Percentiles rank a stretch among this genome's conserved stretches.
phyloP scores from a whole-genome alignment of 1,284 basidiomycete species.

The Hemileia vastatrix region DNA sequence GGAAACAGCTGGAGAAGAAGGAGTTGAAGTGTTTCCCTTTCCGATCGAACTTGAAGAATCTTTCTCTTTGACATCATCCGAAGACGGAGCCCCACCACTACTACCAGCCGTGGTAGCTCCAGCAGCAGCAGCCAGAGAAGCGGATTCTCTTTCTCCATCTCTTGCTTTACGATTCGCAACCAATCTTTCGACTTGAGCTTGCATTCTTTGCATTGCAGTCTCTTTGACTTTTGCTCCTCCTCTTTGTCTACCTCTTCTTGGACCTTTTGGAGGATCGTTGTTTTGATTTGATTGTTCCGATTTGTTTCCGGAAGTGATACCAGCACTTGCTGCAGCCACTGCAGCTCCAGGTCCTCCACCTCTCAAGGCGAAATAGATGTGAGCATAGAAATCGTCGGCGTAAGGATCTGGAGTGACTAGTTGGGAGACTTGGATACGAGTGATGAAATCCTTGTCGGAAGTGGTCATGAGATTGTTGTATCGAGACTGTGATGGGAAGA shows the following conservation, averaged over 20 bases:
- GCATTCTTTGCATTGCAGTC: constrained; percentile 44
- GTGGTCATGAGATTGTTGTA: constrained; percentile 98
- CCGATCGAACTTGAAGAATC: background rate
- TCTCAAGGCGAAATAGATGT: constrained; percentile 76
- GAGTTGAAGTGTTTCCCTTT: background rate
- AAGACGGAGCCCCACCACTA: background rate
- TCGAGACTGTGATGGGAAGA: constrained; percentile 48
- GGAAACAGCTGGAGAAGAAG: constrained; percentile 27
- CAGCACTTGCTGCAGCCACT: constrained; percentile 5
- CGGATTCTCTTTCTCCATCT: constrained; percentile 33
- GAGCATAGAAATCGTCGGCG: constrained; percentile 95
- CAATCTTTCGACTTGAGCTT: constrained; percentile 43
- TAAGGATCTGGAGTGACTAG: constrained; percentile 80
- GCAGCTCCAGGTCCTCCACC: constrained; percentile 60
- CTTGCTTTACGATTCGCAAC: constrained; percentile 36
- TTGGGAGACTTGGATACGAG: constrained; percentile 95
- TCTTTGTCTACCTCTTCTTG: constrained; percentile 15
- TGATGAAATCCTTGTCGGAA: constrained; percentile 99
- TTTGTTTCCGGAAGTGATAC: background rate
- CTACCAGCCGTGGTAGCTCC: constrained; percentile 21
- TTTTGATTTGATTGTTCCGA: background rate
- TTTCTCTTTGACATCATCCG: background rate
- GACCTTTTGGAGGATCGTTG: background rate
- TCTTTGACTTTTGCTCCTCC: constrained; percentile 26
- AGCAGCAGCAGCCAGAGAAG: constrained; percentile 22